A percentile compares a stretch with the other conserved stretches of the same genome.
Evolutionary conservation across 306 rosid genomes (phyloP).

Genomic region (Rosa persica): DNA sequence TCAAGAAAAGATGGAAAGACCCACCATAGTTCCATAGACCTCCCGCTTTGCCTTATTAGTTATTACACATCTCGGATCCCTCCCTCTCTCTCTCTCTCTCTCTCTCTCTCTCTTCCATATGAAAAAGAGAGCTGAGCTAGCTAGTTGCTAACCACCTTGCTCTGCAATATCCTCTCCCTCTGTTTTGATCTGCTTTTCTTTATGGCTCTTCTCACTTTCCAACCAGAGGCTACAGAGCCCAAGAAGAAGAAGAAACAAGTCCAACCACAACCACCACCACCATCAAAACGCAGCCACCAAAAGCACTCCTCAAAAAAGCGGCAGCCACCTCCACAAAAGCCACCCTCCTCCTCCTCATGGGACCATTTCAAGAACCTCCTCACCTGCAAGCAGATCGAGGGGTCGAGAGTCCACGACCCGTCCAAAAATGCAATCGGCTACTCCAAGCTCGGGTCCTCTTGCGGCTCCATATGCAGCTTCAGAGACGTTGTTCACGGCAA

Average conservation of each 20-base stretch:
- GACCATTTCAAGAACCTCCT: constrained; percentile 86
- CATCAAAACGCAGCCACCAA: constrained; percentile 30
- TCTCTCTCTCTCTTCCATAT: neutral
- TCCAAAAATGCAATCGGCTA: constrained; percentile 40
- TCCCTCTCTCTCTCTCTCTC: neutral
- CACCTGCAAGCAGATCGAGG: constrained; percentile 87
- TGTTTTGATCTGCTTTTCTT: constrained; percentile 7
- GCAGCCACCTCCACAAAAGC: constrained; percentile 26
- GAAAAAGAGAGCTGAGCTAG: neutral
- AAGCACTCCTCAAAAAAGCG: constrained; percentile 30
- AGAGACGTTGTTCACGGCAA: constrained; percentile 82
- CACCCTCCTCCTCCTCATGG: constrained; percentile 61
- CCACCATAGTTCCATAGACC: constrained; percentile 22
- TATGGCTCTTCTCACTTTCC: constrained; percentile 66
- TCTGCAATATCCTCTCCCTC: constrained; percentile 3
- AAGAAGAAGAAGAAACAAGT: constrained; percentile 20
- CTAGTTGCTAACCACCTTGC: neutral
- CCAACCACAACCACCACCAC: neutral
- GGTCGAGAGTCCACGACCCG: constrained; percentile 71
- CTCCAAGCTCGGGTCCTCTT: constrained; percentile 81
- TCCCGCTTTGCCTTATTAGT: constrained; percentile 17
- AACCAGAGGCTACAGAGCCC: constrained; percentile 48
- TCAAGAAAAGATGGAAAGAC: constrained; percentile 3
- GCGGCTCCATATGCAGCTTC: constrained; percentile 92
- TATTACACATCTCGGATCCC: constrained; percentile 34